Evolutionary conservation across 208 protist species (phyloP), one percentile per base, ranked within the genome.

Genomic region (Acanthamoeba divionensis): DNA sequence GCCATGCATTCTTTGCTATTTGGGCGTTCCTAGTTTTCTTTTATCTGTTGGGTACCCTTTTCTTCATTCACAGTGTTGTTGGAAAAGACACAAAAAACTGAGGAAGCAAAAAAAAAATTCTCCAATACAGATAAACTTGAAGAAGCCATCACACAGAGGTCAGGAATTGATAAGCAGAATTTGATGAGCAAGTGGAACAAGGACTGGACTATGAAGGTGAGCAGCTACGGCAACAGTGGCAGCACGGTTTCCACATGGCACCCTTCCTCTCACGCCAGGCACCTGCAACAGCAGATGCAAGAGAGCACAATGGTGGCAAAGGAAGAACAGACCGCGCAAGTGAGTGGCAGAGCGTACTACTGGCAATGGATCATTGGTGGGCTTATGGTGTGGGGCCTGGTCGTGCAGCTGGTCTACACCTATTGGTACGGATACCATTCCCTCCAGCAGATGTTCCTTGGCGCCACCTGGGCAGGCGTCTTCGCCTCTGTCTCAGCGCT

Each of bases 361-460:
- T 8, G 41, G n/a, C 21, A 45, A 83, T 47, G 26, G 73, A 54
- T 18, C 62, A 1, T 29, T 31, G 0, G n/a, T 62, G 9, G 73
- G 29, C 15, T 31, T 83, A 31, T 62, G 73, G 0, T 9, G 55
- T 38, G 73, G 18, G 13, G 41, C 45, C 29, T 88, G n/a, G 15
- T 31, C 31, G 48, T 21, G 2, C 79, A 88, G 79, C 79, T 88
- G 57, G 1, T 88, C 13, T 71, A 65, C 36, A 88, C 79, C 24
- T 88, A 88, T 24, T 60, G 79, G 54, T 88, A 88, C 31, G 79
- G 79, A n/a, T 88, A 88, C 29, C 79, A 88, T 24, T 88, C 79
- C 12, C 50, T 41, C 3, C 50, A 47, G 2, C 79, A 88, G 29
- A 65, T 88, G 55, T 24, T 69, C 26, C n/a, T 88, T 36, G 79